Percentiles rank a stretch among this genome's conserved stretches.
phyloP scores from a whole-genome alignment of 768 basidiomycete species.

The Coprinopsis strossmayeri region DNA sequence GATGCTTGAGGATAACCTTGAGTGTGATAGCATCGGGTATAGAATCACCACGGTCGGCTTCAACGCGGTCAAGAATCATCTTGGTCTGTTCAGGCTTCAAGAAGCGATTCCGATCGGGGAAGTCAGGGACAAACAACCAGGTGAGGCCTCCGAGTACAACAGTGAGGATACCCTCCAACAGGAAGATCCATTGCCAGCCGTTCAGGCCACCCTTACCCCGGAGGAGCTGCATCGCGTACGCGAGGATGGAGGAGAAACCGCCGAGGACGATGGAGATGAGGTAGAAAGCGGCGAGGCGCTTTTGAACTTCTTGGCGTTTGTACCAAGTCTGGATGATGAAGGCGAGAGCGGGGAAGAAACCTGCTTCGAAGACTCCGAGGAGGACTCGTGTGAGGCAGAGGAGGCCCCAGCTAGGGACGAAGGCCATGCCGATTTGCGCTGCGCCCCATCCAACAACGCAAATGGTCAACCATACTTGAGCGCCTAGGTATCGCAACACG shows the following conservation, averaged over 20 bases:
- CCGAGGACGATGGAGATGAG: constrained; percentile 24
- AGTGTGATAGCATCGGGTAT: constrained; percentile 26
- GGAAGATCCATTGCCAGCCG: constrained; percentile 33
- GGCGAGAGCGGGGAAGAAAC: constrained; percentile 35
- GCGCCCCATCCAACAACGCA: constrained; percentile 25
- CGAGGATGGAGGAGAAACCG: constrained; percentile 23
- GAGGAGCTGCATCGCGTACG: constrained; percentile 23
- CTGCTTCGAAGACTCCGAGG: constrained; percentile 28
- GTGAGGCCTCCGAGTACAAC: constrained; percentile 23
- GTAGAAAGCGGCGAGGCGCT: constrained; percentile 27
- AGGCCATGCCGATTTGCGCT: constrained; percentile 27
- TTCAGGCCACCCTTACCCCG: constrained; percentile 22
- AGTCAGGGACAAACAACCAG: constrained; percentile 27
- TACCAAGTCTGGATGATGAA: constrained; percentile 39
- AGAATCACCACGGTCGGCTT: constrained; percentile 32
- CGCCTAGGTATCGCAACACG: constrained; percentile 22
- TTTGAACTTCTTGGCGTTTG: constrained; percentile 37
- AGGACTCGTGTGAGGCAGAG: constrained; percentile 20
- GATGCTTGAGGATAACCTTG: constrained; percentile 25
- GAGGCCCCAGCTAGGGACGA: constrained; percentile 22
- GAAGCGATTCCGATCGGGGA: constrained; percentile 30
- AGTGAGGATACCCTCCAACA: constrained; percentile 27
- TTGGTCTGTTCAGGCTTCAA: constrained; percentile 28
- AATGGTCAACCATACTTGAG: constrained; percentile 22
- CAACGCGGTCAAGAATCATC: constrained; percentile 27